phyloP scores from a whole-genome alignment of 495 filamentous ascomycete species.

The Rhypophila decipiens region DNA sequence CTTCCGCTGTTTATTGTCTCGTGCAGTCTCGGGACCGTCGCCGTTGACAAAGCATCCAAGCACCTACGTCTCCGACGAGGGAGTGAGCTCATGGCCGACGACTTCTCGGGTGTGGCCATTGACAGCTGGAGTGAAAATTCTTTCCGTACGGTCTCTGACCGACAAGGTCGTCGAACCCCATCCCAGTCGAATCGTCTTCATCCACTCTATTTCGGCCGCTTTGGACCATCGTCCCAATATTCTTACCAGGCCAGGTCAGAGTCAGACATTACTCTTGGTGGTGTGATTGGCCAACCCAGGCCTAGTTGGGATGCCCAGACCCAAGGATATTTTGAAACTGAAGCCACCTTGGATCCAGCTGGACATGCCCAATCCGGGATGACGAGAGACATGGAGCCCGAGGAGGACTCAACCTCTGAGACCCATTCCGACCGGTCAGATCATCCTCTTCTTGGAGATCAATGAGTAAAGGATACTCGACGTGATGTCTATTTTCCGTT shows the following conservation, averaged over 20 bases:
- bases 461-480: no score
- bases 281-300: constrained; percentile 2
- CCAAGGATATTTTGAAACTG: constrained; percentile 6
- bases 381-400: neutral
- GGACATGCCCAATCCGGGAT: constrained; percentile 3
- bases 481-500: neutral
- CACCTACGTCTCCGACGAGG: neutral
- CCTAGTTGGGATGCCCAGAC: constrained; percentile 16
- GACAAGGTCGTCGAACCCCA: neutral
- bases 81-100: neutral
- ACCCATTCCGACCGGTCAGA: neutral
- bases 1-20: constrained; percentile 16
- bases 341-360: neutral
- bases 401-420: constrained; percentile 3
- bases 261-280: constrained; percentile 17
- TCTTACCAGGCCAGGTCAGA: constrained; percentile 3
- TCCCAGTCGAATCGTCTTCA: constrained; percentile 8
- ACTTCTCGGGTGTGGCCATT: constrained; percentile 10
- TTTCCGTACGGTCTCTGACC: neutral
- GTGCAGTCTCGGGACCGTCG: constrained; percentile 14
- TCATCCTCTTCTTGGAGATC: constrained; percentile 10
- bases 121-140: constrained; percentile 9
- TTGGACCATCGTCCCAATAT: constrained; percentile 14
- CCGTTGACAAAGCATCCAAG: constrained; percentile 5
- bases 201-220: constrained; percentile 4